Percentiles rank a stretch among this genome's conserved stretches.
Conservation (phyloP, 73 alveolate species). For the Uronychia setigera region DNA sequence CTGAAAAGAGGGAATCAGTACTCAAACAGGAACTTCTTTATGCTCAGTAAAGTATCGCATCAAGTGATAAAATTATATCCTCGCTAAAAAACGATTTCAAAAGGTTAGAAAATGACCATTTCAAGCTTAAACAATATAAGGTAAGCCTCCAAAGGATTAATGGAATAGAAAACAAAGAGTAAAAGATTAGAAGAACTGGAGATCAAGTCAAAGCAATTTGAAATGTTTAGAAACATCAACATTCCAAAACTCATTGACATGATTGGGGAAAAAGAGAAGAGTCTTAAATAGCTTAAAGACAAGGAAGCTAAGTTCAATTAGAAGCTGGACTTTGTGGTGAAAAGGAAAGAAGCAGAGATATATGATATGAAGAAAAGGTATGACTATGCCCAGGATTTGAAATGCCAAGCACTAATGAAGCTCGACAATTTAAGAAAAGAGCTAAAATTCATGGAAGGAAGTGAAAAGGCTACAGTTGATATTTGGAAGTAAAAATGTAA, state of each 20-base stretch:
- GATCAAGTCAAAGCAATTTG: slow-evolving; percentile 47
- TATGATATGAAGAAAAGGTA: not conserved
- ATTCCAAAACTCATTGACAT: slow-evolving; percentile 29
- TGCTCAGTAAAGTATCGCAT: slow-evolving; percentile 28
- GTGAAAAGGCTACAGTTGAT: slow-evolving; percentile 22
- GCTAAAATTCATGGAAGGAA: slow-evolving; percentile 35
- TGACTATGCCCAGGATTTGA: slow-evolving; percentile 10
- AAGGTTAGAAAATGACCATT: slow-evolving; percentile 21
- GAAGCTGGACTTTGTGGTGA: not conserved
- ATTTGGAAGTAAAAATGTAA: slow-evolving; percentile 48
- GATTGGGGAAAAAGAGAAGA: slow-evolving; percentile 32
- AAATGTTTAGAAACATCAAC: slow-evolving; percentile 27
- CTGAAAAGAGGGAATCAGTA: slow-evolving; percentile 43
- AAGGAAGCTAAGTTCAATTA: not conserved
- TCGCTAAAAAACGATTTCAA: slow-evolving; percentile 39
- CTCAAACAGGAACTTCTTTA: slow-evolving; percentile 26
- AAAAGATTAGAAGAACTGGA: slow-evolving; percentile 56
- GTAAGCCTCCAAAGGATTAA: not conserved
- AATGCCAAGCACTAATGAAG: slow-evolving; percentile 29
- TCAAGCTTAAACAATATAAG: slow-evolving; percentile 35
- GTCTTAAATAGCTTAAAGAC: slow-evolving; percentile 1
- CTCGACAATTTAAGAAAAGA: slow-evolving; percentile 42
- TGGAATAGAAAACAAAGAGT: slow-evolving; percentile 22
- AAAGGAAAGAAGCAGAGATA: slow-evolving; percentile 15
- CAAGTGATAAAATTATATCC: slow-evolving; percentile 40